Percentiles rank a stretch among this genome's conserved stretches.
phyloP scores from a whole-genome alignment of 164 flowering plant genomes.

The Berberis thunbergii region DNA sequence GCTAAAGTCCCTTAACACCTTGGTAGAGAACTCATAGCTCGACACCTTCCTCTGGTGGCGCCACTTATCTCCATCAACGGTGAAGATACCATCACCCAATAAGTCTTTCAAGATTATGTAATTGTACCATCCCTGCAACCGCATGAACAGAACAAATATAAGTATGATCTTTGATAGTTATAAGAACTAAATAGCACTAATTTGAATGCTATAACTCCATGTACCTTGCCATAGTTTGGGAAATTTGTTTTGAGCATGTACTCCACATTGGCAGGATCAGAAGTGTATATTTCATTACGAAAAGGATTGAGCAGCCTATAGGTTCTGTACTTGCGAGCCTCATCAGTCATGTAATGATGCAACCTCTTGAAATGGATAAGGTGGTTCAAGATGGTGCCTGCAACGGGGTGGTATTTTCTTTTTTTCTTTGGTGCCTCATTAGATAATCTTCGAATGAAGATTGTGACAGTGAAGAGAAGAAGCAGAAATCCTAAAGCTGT shows the following conservation, averaged over 20 bases:
- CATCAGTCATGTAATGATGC: slow-evolving; percentile 54
- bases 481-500: slow-evolving; percentile 7
- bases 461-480: background rate
- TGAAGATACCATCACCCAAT: slow-evolving; percentile 54
- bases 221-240: slow-evolving; percentile 14
- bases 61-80: slow-evolving; percentile 60
- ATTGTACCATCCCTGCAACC: slow-evolving; percentile 30
- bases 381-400: slow-evolving; percentile 47
- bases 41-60: slow-evolving; percentile 41
- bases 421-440: slow-evolving; percentile 2
- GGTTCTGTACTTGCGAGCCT: slow-evolving; percentile 40
- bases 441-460: background rate
- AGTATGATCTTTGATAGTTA: no score
- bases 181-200: no score
- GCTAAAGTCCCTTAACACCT: slow-evolving; percentile 46
- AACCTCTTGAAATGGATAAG: slow-evolving; percentile 46
- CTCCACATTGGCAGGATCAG: slow-evolving; percentile 17
- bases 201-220: background rate
- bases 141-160: background rate
- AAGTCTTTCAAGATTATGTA: slow-evolving; percentile 33
- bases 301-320: slow-evolving; percentile 23
- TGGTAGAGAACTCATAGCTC: slow-evolving; percentile 39
- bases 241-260: slow-evolving; percentile 16
- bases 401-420: slow-evolving; percentile 43
- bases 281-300: slow-evolving; percentile 11